Base-by-base conservation (phyloP, 176 grass and related monocot genomes). In the bread wheat (Triticum aestivum) region DNA sequence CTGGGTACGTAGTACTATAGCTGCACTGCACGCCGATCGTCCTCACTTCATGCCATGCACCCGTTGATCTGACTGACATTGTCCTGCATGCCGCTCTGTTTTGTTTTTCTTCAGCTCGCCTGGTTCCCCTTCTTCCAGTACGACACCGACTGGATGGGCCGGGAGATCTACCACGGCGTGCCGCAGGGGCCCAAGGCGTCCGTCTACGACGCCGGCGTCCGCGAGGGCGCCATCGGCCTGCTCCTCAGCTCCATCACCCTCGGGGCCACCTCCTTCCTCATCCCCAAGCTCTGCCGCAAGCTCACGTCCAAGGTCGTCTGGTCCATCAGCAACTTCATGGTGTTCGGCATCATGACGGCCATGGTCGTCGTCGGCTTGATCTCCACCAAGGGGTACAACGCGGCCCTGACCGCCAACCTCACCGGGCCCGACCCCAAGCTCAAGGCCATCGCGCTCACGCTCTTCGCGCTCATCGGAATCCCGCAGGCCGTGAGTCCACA, bases 111-210 rank as follows among this genome's bases (percentile, higher is more conserved):
- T 47, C 84, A 91, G 89, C 86, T 91, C 3, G 87, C 89, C 11
- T 91, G 89, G 89, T 91, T 91, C 89, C 89, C 89, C 27, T 91
- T 91, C 89, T 6, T 88, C 63, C 89, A 88, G 34, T 98, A 98
- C 72, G 89, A 96, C 87, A 99, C 97, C 2, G 97, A 98, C 84
- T 96, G 97, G 93, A 91, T 91, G 89, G 89, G 82, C 13, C 77
- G 89, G 1, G 89, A 91, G 86, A 87, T 91, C 70, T 91, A 56
- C 89, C 89, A 82, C 52, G 89, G 89, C 62, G 62, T 33, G 17
- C 86, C 89, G 23, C 77, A 87, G 51, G 86, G 86, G 1, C 8
- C 5, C 68, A 80, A 85, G 82, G 39, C 5, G 15, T 62, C 84
- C 49, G 3, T 21, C 5, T 91, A 44, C 64, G 18, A 91, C 39